A percentile compares a stretch with the other conserved stretches of the same genome.
phyloP scores from a whole-genome alignment of 345 rosid species.

The Physaria fendleri region DNA sequence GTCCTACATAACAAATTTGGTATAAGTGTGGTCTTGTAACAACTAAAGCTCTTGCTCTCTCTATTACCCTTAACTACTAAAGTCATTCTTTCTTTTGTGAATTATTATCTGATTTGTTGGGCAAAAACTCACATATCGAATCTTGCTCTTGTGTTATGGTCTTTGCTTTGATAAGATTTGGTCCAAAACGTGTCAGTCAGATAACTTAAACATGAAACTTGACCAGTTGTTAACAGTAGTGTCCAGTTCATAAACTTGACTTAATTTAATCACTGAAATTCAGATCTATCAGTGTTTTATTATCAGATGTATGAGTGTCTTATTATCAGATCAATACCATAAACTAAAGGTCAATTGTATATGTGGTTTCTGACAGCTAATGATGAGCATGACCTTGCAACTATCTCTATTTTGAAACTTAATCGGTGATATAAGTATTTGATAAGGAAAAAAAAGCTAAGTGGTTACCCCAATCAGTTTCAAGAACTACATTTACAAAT shows the following conservation, averaged over 20 bases:
- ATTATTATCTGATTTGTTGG: conserved; percentile 12
- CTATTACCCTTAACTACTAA: conserved; percentile 8
- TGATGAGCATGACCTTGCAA: conserved; percentile 24
- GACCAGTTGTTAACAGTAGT: neutral
- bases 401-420: conserved; percentile 5
- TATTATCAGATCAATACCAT: neutral
- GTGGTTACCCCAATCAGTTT: too few relatives aligned
- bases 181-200: neutral
- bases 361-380: conserved; percentile 12
- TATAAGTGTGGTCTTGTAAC: conserved; percentile 29
- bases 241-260: neutral
- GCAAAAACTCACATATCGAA: neutral
- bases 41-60: conserved; percentile 32
- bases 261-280: neutral
- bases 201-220: too few relatives aligned
- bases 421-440: too few relatives aligned
- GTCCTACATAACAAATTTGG: conserved; percentile 27
- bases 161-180: conserved; percentile 8
- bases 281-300: too few relatives aligned
- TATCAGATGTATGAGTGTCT: too few relatives aligned
- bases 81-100: neutral
- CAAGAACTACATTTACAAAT: too few relatives aligned
- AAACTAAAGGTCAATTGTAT: neutral
- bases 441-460: too few relatives aligned
- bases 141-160: neutral